Base-by-base conservation (phyloP, 1,284 basidiomycete species). In the Pisolithus thermaeus region DNA sequence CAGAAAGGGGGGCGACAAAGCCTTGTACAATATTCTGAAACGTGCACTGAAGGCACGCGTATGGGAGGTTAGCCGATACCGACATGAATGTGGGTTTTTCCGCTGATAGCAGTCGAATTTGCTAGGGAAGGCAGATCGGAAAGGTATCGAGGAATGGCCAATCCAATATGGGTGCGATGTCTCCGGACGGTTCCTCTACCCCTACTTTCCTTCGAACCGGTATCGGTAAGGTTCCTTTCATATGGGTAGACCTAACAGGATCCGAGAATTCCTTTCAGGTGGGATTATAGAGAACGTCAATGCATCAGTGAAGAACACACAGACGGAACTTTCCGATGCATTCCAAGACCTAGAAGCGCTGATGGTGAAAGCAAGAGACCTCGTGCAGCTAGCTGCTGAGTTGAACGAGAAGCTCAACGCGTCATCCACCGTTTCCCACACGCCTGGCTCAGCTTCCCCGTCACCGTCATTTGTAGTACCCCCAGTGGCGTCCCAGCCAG, bases 291-390 rank as follows among this genome's bases (percentile, higher is more conserved):
- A 80, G 52, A 79, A 75, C 2, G 87, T 91, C 49, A 83, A 85
- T 65, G 75, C 78, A 20, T 81, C 81, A n/a, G 81, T 83, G 4
- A 78, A 83, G 56, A 76, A 76, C 11, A 75, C 83, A 14, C 77
- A 84, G 47, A 79, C 78, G 7, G 77, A 84, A 56, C 84, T 98
- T 75, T 78, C 80, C 44, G 81, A 84, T 58, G 90, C 94, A 0
- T 78, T 99, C 47, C 78, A 83, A 59, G 96, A 98, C 63, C 78
- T 99, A 23, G 92, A 98, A 63, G 87, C 90, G 1, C 75, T 99
- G 40, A 95, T 92, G 89, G 75, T 87, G 47, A 91, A 94, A 66
- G 94, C 95, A 0, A 88, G 86, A 59, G 90, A 94, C 59, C 97
- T 99, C 87, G 94, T 92, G 50, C 81, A 82, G 39, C 79, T 97